These are phyloP conservation scores for Limonium bicolor DNA, from an alignment of 148 eudicot species.

Conservation along the genomic window DNA sequence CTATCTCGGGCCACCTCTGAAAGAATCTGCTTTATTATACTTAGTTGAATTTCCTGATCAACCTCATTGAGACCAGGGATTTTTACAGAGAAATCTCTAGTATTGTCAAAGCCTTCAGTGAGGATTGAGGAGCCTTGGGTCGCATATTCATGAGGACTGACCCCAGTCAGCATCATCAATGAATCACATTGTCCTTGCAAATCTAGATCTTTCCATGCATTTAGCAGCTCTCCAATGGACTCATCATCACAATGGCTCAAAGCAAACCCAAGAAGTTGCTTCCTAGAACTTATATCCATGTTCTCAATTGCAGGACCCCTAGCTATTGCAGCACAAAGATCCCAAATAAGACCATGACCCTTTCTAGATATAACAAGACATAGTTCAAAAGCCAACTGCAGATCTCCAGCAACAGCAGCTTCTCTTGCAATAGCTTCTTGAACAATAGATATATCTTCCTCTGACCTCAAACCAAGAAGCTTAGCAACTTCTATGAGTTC, in stretches of 20 bases:
- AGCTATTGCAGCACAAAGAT: constrained; percentile 93
- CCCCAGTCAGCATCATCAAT: constrained; percentile 45
- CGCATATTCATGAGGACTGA: constrained; percentile 28
- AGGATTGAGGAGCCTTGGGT: constrained; percentile 16
- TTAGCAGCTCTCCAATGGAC: constrained; percentile 78
- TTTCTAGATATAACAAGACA: constrained; percentile 80
- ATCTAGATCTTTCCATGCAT: constrained; percentile 92
- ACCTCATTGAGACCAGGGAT: constrained; percentile 17
- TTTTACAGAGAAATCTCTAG: constrained; percentile 23
- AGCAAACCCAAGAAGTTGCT: constrained; percentile 82
- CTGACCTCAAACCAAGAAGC: constrained; percentile 85
- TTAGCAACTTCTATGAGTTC: constrained; percentile 84
- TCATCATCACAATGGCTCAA: constrained; percentile 97
- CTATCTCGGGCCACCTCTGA: constrained; percentile 48
- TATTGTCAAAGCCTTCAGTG: constrained; percentile 14
- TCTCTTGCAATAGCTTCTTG: constrained; percentile 98
- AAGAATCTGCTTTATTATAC: constrained; percentile 31
- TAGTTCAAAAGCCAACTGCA: constrained; percentile 80
- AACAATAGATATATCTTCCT: constrained; percentile 61
- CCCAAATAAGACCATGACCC: constrained; percentile 89
- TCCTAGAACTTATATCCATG: constrained; percentile 64
- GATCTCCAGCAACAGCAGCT: constrained; percentile 95
- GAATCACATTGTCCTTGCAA: constrained; percentile 68
- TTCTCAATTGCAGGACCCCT: constrained; percentile 81
- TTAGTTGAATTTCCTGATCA: constrained; percentile 30